Base-by-base conservation (phyloP, 345 rosid genomes). In the Moringa oleifera region DNA sequence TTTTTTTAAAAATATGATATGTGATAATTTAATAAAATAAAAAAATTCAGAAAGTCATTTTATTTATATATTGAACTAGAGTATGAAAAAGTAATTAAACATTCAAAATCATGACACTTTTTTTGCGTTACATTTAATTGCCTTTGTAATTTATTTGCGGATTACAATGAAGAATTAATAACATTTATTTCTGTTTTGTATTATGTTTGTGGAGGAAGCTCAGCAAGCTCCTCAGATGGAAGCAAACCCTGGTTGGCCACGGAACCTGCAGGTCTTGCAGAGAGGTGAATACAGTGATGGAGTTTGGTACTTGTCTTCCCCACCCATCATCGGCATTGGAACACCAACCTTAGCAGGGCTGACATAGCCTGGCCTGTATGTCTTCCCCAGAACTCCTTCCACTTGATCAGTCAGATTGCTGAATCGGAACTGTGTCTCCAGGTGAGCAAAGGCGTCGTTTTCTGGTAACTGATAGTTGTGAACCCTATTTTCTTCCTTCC, bases 351-450 rank as follows among this genome's bases (percentile, higher is more conserved):
- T 90, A 33, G 78, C 92, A 0, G 88, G 79, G 76, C 89, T 88
- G 0, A 78, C 75, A 53, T 88, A 87, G 25, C 64, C 83, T 13
- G 82, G 81, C 80, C 84, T 63, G 77, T 85, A 80, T 25, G 93
- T 88, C 76, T 84, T 85, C 18, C 97, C 97, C 63, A 90, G 59
- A 63, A 90, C 81, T 18, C 97, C 97, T 59, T 88, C 97, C 0
- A 85, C 88, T 0, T 53, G 70, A 2, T 84, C 84, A 7, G 80
- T 78, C 64, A 85, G 68, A n/a, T 78, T 81, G 20, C 62, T 53
- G 25, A 87, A 87, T 64, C 69, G 85, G 71, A 90, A 90, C 80
- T 85, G 90, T 17, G 90, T 90, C 74, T 90, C 92, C 51, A 90
- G 67, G 61, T 87, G 97, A 55, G 95, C 89, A 65, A 82, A 88